Evolutionary conservation across 768 basidiomycete species (phyloP).

Genomic region (Chalciporus pseudorubinellus): DNA sequence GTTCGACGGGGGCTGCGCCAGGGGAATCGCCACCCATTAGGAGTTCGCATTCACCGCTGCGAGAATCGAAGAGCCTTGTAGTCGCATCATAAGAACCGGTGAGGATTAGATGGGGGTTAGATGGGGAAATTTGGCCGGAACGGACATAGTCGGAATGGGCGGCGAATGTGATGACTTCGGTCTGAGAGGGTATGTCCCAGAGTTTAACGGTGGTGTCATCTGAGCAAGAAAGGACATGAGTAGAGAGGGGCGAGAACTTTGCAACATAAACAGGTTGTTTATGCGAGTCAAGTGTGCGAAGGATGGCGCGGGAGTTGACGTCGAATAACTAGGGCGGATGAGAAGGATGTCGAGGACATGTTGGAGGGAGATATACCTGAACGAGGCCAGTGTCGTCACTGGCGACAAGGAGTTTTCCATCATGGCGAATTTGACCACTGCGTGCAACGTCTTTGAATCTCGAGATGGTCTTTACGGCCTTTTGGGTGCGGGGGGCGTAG

Average conservation of each 20-base stretch:
- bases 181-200: slow-evolving; percentile 94
- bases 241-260: slow-evolving; percentile 81
- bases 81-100: slow-evolving; percentile 96
- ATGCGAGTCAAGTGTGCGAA: slow-evolving; percentile 89
- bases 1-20: slow-evolving; percentile 69
- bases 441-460: slow-evolving; percentile 96
- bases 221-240: slow-evolving; percentile 89
- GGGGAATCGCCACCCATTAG: slow-evolving; percentile 53
- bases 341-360: neutral
- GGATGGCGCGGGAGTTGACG: slow-evolving; percentile 87
- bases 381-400: slow-evolving; percentile 93
- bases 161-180: slow-evolving; percentile 71
- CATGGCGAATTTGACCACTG: slow-evolving; percentile 82
- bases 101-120: slow-evolving; percentile 79
- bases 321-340: slow-evolving; percentile 73
- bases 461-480: slow-evolving; percentile 93
- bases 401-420: slow-evolving; percentile 93
- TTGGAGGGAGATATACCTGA: slow-evolving; percentile 41
- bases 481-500: slow-evolving; percentile 94
- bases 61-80: slow-evolving; percentile 80
- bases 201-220: slow-evolving; percentile 93
- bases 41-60: slow-evolving; percentile 84
- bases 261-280: slow-evolving; percentile 96
- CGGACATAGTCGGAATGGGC: slow-evolving; percentile 96
- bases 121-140: slow-evolving; percentile 80